phyloP scores from a whole-genome alignment of 139 green algal genomes.

The Pycnococcus provasolii region DNA sequence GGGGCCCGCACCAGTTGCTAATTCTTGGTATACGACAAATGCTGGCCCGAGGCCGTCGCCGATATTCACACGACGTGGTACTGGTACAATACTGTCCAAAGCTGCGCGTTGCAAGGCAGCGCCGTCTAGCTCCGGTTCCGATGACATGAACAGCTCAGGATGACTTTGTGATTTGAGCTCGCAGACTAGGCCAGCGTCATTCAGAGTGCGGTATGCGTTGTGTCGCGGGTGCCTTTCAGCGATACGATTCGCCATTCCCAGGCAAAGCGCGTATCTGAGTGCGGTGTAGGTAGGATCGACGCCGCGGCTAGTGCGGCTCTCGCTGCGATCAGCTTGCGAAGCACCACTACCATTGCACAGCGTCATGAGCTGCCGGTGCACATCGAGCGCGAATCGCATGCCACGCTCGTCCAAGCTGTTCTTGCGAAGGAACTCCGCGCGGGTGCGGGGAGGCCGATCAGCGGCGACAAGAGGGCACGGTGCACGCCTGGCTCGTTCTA shows the following conservation, averaged over 20 bases:
- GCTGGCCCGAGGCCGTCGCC: no score
- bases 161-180: no score
- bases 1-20: no score
- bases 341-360: conserved; percentile 5
- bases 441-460: neutral
- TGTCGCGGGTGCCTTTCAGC: conserved; percentile 53
- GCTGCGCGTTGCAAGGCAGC: no score
- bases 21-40: no score
- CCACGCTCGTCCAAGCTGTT: conserved; percentile 27
- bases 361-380: conserved; percentile 67
- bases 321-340: neutral
- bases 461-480: neutral
- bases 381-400: conserved; percentile 69
- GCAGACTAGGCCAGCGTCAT: neutral
- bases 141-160: no score
- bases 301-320: neutral
- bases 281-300: neutral
- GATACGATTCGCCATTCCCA: conserved; percentile 64
- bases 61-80: no score
- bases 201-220: conserved; percentile 82
- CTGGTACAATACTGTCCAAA: no score
- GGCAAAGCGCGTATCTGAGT: conserved; percentile 48
- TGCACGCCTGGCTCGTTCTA: neutral
- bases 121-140: no score
- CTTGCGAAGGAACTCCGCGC: no score